Conservation (phyloP, 371 early-diverging fungal species). For the Entomophthora muscae region DNA sequence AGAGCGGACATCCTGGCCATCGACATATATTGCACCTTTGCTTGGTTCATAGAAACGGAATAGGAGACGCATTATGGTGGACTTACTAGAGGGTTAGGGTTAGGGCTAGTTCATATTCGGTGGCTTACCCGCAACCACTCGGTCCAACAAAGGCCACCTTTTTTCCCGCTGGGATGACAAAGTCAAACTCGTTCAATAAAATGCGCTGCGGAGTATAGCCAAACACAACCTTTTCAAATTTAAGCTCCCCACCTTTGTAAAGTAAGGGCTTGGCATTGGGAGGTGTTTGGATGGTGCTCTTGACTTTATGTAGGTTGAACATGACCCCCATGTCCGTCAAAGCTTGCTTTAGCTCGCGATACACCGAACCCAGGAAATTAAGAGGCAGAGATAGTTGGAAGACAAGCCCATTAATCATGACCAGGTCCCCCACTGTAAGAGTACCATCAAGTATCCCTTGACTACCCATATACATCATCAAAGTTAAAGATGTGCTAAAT, state of each 20-base stretch:
- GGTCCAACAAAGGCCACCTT: constrained; percentile 92
- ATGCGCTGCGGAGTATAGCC: constrained; percentile 60
- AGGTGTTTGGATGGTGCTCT: constrained; percentile 24
- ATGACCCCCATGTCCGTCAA: constrained; percentile 91
- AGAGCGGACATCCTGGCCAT: constrained; percentile 53
- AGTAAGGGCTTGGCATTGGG: constrained; percentile 32
- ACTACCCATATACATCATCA: constrained; percentile 85
- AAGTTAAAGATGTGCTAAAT: constrained; percentile 69
- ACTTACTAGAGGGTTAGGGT: constrained; percentile 26
- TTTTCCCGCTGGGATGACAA: constrained; percentile 70
- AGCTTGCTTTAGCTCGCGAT: constrained; percentile 82
- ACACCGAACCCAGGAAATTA: constrained; percentile 93
- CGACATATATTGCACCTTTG: constrained; percentile 49
- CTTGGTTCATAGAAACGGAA: constrained; percentile 77
- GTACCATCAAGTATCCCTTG: constrained; percentile 65
- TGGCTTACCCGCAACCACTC: constrained; percentile 66
- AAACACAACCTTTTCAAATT: constrained; percentile 72
- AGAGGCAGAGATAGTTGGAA: constrained; percentile 87
- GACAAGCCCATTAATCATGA: constrained; percentile 90
- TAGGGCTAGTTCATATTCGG: not conserved
- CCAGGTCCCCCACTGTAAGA: constrained; percentile 89
- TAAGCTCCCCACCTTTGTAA: constrained; percentile 43
- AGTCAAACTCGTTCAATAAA: constrained; percentile 54
- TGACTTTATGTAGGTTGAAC: constrained; percentile 58
- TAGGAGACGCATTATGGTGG: constrained; percentile 57